Evolutionary conservation across 208 protist genomes (phyloP).

Genomic region (Giardia muris): DNA sequence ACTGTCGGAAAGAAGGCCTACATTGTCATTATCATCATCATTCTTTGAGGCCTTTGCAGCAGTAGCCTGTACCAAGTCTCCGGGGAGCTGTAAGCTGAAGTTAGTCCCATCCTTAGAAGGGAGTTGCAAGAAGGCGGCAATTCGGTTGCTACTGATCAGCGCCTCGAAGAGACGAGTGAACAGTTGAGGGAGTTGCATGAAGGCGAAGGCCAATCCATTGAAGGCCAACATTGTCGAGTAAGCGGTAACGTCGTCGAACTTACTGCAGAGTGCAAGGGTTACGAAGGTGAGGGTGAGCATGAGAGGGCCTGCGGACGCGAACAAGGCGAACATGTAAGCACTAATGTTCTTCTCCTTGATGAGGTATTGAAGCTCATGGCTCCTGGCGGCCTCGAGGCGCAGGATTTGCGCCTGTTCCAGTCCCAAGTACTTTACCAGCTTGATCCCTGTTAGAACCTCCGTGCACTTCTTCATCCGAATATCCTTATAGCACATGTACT

Average conservation of each 20-base stretch:
- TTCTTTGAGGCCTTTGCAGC: background rate
- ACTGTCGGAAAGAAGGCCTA: background rate
- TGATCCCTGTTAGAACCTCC: conserved; percentile 51
- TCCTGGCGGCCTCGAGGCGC: conserved; percentile 31
- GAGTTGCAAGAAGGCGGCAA: conserved; percentile 29
- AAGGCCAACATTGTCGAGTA: conserved; percentile 27
- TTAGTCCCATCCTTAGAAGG: background rate
- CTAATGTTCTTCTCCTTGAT: background rate
- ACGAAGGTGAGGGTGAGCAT: conserved; percentile 3
- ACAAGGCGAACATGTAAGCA: background rate
- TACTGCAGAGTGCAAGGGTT: background rate
- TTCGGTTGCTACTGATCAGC: conserved; percentile 5
- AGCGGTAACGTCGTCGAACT: background rate
- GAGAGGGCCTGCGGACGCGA: background rate
- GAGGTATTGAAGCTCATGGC: conserved; percentile 18
- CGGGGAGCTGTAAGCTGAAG: background rate
- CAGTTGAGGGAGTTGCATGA: background rate
- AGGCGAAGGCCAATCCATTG: conserved; percentile 2
- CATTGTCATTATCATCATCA: background rate
- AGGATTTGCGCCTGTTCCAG: conserved; percentile 47
- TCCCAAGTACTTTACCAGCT: conserved; percentile 51
- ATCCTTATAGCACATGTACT: conserved; percentile 36
- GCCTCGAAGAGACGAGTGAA: background rate
- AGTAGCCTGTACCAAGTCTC: background rate
- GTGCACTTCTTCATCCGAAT: conserved; percentile 42